These are phyloP conservation scores for Graphium sp. DNA, from an alignment of 2,329 filamentous ascomycete genomes.

Conservation along the genomic window DNA sequence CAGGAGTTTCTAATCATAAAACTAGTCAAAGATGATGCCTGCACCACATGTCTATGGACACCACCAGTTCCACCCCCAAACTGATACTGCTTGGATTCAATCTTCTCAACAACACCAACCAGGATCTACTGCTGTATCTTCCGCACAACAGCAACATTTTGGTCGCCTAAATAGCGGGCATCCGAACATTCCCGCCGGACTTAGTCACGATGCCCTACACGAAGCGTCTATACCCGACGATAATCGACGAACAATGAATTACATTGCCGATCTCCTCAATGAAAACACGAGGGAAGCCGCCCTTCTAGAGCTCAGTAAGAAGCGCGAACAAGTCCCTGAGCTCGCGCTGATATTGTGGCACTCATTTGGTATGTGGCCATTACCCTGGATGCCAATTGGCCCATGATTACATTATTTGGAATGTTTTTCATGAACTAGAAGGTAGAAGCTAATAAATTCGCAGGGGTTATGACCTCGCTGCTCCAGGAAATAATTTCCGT, in stretches of 20 bases:
- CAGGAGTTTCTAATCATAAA: no score
- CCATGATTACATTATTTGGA: constrained; percentile 4
- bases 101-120: constrained; percentile 36
- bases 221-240: constrained; percentile 64
- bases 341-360: constrained; percentile 95
- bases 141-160: constrained; percentile 46
- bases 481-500: constrained; percentile 98
- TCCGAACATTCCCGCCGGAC: constrained; percentile 25
- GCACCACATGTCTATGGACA: constrained; percentile 50
- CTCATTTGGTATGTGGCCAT: constrained; percentile 61
- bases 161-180: constrained; percentile 55
- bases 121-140: constrained; percentile 34
- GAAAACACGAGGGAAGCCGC: constrained; percentile 78
- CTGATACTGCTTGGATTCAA: constrained; percentile 50
- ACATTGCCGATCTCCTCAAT: constrained; percentile 82
- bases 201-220: constrained; percentile 33
- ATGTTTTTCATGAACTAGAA: no score
- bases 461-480: constrained; percentile 94
- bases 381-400: not conserved
- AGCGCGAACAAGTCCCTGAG: constrained; percentile 94
- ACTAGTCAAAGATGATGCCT: constrained; percentile 47
- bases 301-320: constrained; percentile 91
- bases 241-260: constrained; percentile 80
- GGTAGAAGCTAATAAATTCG: constrained; percentile 1
- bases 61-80: constrained; percentile 47